Conservation (phyloP, 495 filamentous ascomycete species). For the Penicillium psychrofluorescens region DNA sequence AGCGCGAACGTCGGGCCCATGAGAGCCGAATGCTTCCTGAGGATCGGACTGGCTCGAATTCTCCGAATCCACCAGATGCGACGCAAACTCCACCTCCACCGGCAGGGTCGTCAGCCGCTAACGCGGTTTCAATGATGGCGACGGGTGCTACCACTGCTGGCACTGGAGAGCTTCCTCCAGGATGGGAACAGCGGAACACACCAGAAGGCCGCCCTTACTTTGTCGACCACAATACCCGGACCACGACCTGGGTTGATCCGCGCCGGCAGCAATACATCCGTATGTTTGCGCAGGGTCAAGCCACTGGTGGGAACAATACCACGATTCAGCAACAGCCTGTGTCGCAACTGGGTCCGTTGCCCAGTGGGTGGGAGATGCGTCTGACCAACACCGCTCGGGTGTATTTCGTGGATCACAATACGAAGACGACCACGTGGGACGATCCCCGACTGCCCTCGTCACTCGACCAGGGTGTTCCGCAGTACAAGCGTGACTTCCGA, state of each 20-base stretch:
- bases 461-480: slow-evolving; percentile 94
- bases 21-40: slow-evolving; percentile 94
- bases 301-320: slow-evolving; percentile 61
- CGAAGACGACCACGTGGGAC: slow-evolving; percentile 99
- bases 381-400: slow-evolving; percentile 96
- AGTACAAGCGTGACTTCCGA: slow-evolving; percentile 98
- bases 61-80: slow-evolving; percentile 67
- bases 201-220: slow-evolving; percentile 94
- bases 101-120: slow-evolving; percentile 35
- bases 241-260: slow-evolving; percentile 99
- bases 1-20: slow-evolving; percentile 84
- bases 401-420: slow-evolving; percentile 99
- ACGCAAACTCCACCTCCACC: slow-evolving; percentile 46
- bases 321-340: slow-evolving; percentile 97
- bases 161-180: slow-evolving; percentile 87
- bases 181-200: slow-evolving; percentile 94
- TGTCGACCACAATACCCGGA: slow-evolving; percentile 98
- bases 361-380: slow-evolving; percentile 99
- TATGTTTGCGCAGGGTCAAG: slow-evolving; percentile 74
- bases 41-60: slow-evolving; percentile 89
- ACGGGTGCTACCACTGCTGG: slow-evolving; percentile 92
- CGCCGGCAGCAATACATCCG: slow-evolving; percentile 96
- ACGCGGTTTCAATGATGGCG: slow-evolving; percentile 79
- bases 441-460: slow-evolving; percentile 93
- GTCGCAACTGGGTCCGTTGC: slow-evolving; percentile 91